These are phyloP conservation scores for Fusarium ambrosium DNA, from an alignment of 2,329 filamentous ascomycete genomes.

Conservation along the genomic window DNA sequence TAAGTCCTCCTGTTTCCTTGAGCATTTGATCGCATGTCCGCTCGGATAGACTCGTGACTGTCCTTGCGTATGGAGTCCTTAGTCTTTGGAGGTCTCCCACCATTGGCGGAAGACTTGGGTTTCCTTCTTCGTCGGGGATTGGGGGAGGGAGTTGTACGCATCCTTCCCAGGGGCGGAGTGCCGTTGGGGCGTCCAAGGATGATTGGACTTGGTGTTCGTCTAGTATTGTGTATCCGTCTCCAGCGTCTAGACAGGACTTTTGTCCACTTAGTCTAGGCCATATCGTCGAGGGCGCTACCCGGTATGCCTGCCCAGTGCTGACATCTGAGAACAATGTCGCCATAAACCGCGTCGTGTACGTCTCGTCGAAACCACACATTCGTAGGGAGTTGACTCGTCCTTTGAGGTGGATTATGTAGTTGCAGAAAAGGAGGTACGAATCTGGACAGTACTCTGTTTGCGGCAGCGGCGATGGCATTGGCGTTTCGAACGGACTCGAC, in stretches of 20 bases:
- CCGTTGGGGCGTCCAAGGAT: neutral
- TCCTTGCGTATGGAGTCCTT: conserved; percentile 13
- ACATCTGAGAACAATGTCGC: conserved; percentile 44
- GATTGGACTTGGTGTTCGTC: conserved; percentile 38
- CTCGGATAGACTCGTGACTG: conserved; percentile 30
- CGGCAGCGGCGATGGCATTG: neutral
- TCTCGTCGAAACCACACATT: conserved; percentile 54
- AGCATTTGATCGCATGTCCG: conserved; percentile 20
- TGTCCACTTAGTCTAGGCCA: conserved; percentile 51
- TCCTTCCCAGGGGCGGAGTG: conserved; percentile 33
- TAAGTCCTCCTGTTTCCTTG: neutral
- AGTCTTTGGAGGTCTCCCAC: conserved; percentile 34
- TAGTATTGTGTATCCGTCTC: conserved; percentile 38
- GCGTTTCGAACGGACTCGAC: neutral
- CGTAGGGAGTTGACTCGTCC: conserved; percentile 51
- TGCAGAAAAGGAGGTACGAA: conserved; percentile 49
- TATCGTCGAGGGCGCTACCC: conserved; percentile 49
- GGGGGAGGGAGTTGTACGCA: conserved; percentile 47
- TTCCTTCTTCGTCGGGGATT: conserved; percentile 25
- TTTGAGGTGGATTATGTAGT: conserved; percentile 48
- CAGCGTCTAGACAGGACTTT: conserved; percentile 45
- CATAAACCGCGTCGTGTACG: conserved; percentile 48
- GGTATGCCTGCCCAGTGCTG: conserved; percentile 39
- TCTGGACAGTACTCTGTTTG: conserved; percentile 49
- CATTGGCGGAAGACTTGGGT: conserved; percentile 24